phyloP scores from a whole-genome alignment of 2,329 filamentous ascomycete species.

The Alternaria angustiovoidea region DNA sequence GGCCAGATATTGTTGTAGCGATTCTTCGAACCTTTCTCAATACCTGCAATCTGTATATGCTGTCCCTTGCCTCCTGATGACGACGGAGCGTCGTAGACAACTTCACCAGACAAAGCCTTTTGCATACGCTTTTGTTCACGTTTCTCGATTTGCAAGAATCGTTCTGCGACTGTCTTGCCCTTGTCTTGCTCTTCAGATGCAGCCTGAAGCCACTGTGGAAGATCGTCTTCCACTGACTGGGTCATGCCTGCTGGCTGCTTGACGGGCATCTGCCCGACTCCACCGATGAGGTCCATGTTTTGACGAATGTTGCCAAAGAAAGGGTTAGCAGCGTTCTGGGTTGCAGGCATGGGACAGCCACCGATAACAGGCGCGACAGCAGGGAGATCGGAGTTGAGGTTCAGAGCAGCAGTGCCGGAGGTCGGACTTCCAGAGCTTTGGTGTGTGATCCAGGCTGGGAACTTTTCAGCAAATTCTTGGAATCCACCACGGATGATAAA shows the following conservation, averaged over 20 bases:
- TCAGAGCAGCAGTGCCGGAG: conserved; percentile 33
- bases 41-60: conserved; percentile 80
- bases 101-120: conserved; percentile 72
- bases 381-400: conserved; percentile 46
- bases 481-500: conserved; percentile 87
- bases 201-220: conserved; percentile 80
- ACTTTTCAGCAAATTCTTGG: conserved; percentile 72
- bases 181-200: conserved; percentile 73
- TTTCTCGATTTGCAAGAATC: conserved; percentile 84
- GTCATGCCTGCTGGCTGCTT: conserved; percentile 65
- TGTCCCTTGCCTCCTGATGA: conserved; percentile 49
- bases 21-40: conserved; percentile 95
- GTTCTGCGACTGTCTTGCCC: conserved; percentile 81
- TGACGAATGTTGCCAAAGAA: conserved; percentile 97
- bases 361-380: conserved; percentile 81
- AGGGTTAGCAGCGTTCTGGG: conserved; percentile 76
- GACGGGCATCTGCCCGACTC: conserved; percentile 80
- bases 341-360: conserved; percentile 80
- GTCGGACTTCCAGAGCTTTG: conserved; percentile 49
- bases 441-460: conserved; percentile 65
- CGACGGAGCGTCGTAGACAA: conserved; percentile 61
- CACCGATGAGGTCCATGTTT: conserved; percentile 92
- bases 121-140: conserved; percentile 93
- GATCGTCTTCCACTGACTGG: conserved; percentile 56
- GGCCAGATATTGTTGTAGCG: conserved; percentile 98